Evolutionary conservation across 2,329 filamentous ascomycete species (phyloP).

Genomic region (Colletotrichum salicis): DNA sequence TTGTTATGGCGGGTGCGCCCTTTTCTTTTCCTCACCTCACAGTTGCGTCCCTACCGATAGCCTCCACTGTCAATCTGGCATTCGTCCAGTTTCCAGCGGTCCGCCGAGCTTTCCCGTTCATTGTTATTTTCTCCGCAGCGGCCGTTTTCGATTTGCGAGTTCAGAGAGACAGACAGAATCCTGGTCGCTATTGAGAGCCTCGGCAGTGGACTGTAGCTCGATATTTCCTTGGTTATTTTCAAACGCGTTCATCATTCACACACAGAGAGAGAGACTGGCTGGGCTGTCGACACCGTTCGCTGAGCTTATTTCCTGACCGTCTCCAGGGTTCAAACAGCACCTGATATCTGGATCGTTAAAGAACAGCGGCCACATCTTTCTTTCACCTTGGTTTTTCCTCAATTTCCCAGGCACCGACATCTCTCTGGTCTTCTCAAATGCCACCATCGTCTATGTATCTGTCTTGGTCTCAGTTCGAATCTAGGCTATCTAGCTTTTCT

Average conservation of each 20-base stretch:
- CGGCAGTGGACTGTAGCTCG: neutral
- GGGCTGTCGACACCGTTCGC: neutral
- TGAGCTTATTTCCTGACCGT: neutral
- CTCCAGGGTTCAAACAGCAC: neutral
- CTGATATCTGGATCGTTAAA: neutral
- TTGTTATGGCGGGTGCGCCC: neutral
- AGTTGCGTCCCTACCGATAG: neutral
- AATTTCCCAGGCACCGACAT: neutral
- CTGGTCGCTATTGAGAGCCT: neutral
- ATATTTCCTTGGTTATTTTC: constrained; percentile 10
- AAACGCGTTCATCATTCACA: neutral
- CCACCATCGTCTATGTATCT: neutral
- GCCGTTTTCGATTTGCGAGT: neutral
- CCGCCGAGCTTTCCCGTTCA: neutral
- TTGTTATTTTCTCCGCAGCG: neutral
- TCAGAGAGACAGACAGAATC: neutral
- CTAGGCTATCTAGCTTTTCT: neutral
- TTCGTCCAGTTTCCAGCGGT: neutral
- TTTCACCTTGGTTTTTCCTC: neutral
- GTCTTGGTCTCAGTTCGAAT: neutral
- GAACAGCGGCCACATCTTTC: neutral
- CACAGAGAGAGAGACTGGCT: neutral
- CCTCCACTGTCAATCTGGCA: neutral
- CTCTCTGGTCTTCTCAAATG: neutral
- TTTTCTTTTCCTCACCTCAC: neutral